These are phyloP conservation scores for Fusarium sublunatum DNA, from an alignment of 2,329 filamentous ascomycete genomes.

Conservation along the genomic window DNA sequence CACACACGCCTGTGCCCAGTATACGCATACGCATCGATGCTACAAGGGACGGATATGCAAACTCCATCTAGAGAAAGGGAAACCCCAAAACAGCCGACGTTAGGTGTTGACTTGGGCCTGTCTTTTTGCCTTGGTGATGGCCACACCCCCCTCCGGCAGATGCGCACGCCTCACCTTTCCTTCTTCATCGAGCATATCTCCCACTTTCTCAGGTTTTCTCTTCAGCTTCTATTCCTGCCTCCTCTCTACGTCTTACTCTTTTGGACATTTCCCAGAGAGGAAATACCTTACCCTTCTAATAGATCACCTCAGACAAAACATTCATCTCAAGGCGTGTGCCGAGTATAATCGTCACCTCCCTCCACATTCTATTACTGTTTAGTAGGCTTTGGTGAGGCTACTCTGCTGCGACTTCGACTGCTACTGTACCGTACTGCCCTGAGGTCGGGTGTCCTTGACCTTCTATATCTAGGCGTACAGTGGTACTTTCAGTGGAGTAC, in stretches of 20 bases:
- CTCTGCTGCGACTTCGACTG: conserved; percentile 1
- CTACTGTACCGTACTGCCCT: no score
- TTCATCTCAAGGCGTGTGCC: conserved; percentile 16
- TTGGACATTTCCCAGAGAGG: conserved; percentile 4
- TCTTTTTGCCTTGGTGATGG: neutral
- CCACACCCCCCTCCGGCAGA: conserved; percentile 16
- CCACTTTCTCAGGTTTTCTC: conserved; percentile 5
- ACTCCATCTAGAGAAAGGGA: conserved; percentile 29
- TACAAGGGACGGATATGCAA: conserved; percentile 36
- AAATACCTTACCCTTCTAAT: neutral
- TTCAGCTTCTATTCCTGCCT: conserved; percentile 13
- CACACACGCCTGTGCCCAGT: conserved; percentile 16
- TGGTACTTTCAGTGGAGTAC: neutral
- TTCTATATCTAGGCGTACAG: no score
- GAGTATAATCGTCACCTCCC: conserved; percentile 16
- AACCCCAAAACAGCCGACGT: conserved; percentile 11
- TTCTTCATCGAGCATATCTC: conserved; percentile 11
- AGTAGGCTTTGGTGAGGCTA: conserved; percentile 6
- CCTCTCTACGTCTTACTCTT: conserved; percentile 21
- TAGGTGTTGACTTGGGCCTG: conserved; percentile 17
- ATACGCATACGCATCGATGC: conserved; percentile 25
- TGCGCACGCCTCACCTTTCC: conserved; percentile 10
- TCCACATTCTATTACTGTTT: conserved; percentile 12
- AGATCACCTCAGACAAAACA: neutral
- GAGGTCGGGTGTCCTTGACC: neutral